A percentile compares a stretch with the other conserved stretches of the same genome.
Conservation (phyloP, 202 grass and related monocot genomes). For the Saccharum hybrid region DNA sequence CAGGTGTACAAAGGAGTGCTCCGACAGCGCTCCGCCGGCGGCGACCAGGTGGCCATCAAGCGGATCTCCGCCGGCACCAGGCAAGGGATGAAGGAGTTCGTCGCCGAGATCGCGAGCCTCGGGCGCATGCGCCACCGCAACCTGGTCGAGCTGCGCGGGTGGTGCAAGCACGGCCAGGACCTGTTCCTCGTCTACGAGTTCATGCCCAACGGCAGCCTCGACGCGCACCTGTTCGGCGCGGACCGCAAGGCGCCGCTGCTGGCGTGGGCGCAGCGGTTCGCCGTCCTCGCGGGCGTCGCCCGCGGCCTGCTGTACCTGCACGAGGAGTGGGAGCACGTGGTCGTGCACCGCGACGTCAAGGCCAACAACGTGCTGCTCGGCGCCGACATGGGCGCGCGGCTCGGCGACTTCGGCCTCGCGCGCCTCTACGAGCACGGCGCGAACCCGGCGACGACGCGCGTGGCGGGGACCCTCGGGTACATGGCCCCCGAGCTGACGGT, state of each 20-base stretch:
- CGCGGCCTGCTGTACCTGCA: not conserved
- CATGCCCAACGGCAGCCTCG: slow-evolving; percentile 84
- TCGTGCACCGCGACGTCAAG: not conserved
- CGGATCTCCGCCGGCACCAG: not conserved
- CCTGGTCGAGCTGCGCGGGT: slow-evolving; percentile 1
- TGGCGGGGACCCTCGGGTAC: not conserved
- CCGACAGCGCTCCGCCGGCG: slow-evolving; percentile 1
- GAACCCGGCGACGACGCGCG: slow-evolving; percentile 2
- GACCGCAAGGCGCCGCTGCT: not conserved
- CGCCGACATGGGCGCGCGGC: slow-evolving; percentile 3
- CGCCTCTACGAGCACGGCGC: slow-evolving; percentile 1
- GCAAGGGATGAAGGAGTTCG: slow-evolving; percentile 8
- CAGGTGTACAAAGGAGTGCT: slow-evolving; percentile 4
- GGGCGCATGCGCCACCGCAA: slow-evolving; percentile 5
- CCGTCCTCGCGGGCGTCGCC: not conserved
- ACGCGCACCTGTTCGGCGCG: slow-evolving; percentile 1
- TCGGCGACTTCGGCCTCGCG: slow-evolving; percentile 7
- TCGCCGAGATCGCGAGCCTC: slow-evolving; percentile 2
- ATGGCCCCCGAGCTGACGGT: not conserved
- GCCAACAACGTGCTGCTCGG: not conserved
- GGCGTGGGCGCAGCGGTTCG: not conserved
- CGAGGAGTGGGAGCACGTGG: slow-evolving; percentile 4
- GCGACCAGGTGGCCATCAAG: not conserved
- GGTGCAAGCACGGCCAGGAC: not conserved
- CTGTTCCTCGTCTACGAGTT: slow-evolving; percentile 79